phyloP scores from a whole-genome alignment of 2,329 filamentous ascomycete genomes.

The Dothistroma septosporum region DNA sequence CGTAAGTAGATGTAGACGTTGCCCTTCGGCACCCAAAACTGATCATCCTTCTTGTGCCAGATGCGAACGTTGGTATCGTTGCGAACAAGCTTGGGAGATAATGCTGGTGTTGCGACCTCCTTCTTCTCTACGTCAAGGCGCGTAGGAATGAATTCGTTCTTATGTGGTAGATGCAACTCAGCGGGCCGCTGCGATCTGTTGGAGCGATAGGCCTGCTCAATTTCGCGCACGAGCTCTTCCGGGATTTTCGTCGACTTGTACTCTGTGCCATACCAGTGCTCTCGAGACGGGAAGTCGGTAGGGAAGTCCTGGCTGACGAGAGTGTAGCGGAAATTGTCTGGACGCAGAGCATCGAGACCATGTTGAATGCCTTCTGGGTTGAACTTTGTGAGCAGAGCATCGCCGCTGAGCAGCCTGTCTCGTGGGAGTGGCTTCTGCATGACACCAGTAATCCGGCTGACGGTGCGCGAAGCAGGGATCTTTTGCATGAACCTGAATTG shows the following conservation, averaged over 20 bases:
- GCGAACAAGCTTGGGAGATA: slow-evolving; percentile 74
- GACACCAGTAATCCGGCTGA: slow-evolving; percentile 73
- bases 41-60: slow-evolving; percentile 99
- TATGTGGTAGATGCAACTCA: slow-evolving; percentile 80
- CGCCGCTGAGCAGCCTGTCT: slow-evolving; percentile 81
- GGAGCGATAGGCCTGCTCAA: slow-evolving; percentile 58
- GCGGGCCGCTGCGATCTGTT: slow-evolving; percentile 57
- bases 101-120: slow-evolving; percentile 69
- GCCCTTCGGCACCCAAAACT: slow-evolving; percentile 95
- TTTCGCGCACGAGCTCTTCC: slow-evolving; percentile 65
- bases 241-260: slow-evolving; percentile 81
- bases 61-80: slow-evolving; percentile 76
- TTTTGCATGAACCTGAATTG: slow-evolving; percentile 96
- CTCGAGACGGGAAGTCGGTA: slow-evolving; percentile 78
- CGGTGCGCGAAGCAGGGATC: slow-evolving; percentile 81
- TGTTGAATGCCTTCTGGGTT: slow-evolving; percentile 71
- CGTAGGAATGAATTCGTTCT: slow-evolving; percentile 92
- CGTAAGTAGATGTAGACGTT: slow-evolving; percentile 77
- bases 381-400: slow-evolving; percentile 72
- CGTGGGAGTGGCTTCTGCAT: slow-evolving; percentile 90
- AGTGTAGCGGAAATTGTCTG: slow-evolving; percentile 84
- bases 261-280: slow-evolving; percentile 98
- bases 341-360: slow-evolving; percentile 68
- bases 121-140: slow-evolving; percentile 93
- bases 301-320: slow-evolving; percentile 80